Base-by-base conservation (phyloP, 306 rosid genomes). In the Macrotyloma uniflorum region DNA sequence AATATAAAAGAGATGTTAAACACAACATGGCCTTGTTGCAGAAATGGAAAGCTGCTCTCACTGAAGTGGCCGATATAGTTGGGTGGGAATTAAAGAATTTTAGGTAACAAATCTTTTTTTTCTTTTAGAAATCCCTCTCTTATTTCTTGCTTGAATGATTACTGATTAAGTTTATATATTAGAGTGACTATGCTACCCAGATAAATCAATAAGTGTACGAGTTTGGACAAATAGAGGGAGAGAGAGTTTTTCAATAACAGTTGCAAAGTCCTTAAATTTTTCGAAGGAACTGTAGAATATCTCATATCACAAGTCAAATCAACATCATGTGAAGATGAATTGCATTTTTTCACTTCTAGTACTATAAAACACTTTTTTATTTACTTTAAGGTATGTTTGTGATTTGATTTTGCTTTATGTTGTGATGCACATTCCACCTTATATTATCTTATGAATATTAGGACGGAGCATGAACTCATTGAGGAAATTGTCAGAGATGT, bases 1-100 rank as follows among this genome's bases (percentile, higher is more conserved):
- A 61, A 18, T 53, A 75, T 61, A 22, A 61, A 53, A 46, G 61
- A 61, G 79, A 75, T 6, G 28, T 13, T 4, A 28, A 12, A 30
- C 71, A 75, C 33, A 75, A 4, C 59, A 74, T 43, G 70, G 26
- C 68, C 68, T 38, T 23, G 57, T 30, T 75, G 71, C 33, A n/a
- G 10, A 75, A 61, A 4, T 75, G 79, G 79, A 75, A 62, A 75
- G 62, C 70, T 61, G 71, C 79, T 75, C 65, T 26, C 65, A 24
- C 36, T 24, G 19, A 58, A 24, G 36, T 58, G 28, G n/a, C 65
- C 18, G 16, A 74, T 59, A 43, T 74, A 43, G 22, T 19, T 61
- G 79, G 79, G n/a, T 75, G 79, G 79, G 70, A 75, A 10, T 45
- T 43, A 13, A 28, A 43, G 71, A 75, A 32, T 45, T 42, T n/a